These are phyloP conservation scores for Naganishia vaughanmartiniae DNA, from an alignment of 768 basidiomycete species.

Conservation along the genomic window DNA sequence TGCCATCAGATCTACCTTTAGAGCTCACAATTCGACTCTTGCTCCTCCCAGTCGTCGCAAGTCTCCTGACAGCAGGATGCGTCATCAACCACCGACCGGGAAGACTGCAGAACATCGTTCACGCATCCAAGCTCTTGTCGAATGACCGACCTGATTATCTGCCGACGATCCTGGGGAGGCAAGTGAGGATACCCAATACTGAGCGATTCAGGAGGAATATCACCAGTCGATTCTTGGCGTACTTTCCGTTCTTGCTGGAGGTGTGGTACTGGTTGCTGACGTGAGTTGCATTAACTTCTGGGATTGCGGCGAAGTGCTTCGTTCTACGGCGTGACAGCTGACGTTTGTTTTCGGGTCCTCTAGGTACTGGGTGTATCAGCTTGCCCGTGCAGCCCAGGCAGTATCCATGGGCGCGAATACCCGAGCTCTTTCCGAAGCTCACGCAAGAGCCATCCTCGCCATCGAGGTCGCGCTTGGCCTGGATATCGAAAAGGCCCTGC, in stretches of 20 bases:
- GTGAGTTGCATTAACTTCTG: constrained; percentile 31
- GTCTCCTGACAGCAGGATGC: constrained; percentile 40
- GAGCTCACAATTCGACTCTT: background rate
- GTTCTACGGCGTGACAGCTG: background rate
- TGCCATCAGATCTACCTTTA: background rate
- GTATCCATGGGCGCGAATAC: constrained; percentile 42
- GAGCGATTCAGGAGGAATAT: constrained; percentile 38
- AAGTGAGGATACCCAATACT: constrained; percentile 37
- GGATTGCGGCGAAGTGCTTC: background rate
- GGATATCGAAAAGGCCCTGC: constrained; percentile 41
- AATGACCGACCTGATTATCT: constrained; percentile 6
- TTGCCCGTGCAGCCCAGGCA: constrained; percentile 41
- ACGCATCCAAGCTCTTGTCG: constrained; percentile 31
- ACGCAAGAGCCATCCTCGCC: constrained; percentile 36
- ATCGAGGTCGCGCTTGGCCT: constrained; percentile 37
- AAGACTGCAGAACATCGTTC: constrained; percentile 35
- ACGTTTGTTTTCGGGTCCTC: background rate
- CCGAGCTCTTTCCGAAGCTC: constrained; percentile 36
- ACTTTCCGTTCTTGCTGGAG: constrained; percentile 45
- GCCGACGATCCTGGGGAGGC: constrained; percentile 25
- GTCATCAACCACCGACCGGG: constrained; percentile 37
- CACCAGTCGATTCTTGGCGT: constrained; percentile 36
- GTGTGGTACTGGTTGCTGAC: constrained; percentile 48
- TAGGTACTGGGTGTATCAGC: constrained; percentile 46
- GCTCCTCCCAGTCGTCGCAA: constrained; percentile 36